Conservation (phyloP, 805 yeast species). For the Starmerella apis region DNA sequence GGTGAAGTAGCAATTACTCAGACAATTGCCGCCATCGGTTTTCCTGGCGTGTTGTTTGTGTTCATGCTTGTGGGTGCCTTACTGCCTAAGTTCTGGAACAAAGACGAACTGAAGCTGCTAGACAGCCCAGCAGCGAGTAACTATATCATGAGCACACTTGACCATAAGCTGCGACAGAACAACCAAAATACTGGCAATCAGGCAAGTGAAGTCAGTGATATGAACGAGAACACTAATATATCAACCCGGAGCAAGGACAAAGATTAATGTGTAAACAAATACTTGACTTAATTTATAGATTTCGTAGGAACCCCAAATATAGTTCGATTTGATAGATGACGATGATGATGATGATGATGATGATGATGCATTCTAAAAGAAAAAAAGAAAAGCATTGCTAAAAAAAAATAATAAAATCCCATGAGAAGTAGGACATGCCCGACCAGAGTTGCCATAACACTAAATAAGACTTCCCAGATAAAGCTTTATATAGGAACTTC, state of each 20-base stretch:
- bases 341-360: no score
- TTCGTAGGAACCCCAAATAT: no score
- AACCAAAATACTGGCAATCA: background rate
- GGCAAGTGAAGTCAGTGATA: background rate
- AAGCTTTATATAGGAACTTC: no score
- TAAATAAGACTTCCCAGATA: no score
- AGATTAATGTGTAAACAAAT: background rate
- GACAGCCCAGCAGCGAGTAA: conserved; percentile 48
- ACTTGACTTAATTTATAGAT: background rate
- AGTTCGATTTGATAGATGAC: no score
- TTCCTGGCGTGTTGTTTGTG: conserved; percentile 69
- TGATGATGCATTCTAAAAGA: no score
- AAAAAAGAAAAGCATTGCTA: no score
- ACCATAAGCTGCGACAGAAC: conserved; percentile 10
- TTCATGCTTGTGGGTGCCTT: conserved; percentile 53
- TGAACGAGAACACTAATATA: background rate
- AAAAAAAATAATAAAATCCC: no score
- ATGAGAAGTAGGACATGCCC: no score
- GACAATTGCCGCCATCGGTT: conserved; percentile 87
- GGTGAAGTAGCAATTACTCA: conserved; percentile 78
- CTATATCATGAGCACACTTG: conserved; percentile 35
- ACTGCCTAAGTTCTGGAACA: conserved; percentile 54
- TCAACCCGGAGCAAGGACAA: background rate
- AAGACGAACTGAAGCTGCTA: conserved; percentile 47
- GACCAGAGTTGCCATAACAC: no score